Evolutionary conservation across 495 filamentous ascomycete species (phyloP).

Genomic region (Penicillium canariense): DNA sequence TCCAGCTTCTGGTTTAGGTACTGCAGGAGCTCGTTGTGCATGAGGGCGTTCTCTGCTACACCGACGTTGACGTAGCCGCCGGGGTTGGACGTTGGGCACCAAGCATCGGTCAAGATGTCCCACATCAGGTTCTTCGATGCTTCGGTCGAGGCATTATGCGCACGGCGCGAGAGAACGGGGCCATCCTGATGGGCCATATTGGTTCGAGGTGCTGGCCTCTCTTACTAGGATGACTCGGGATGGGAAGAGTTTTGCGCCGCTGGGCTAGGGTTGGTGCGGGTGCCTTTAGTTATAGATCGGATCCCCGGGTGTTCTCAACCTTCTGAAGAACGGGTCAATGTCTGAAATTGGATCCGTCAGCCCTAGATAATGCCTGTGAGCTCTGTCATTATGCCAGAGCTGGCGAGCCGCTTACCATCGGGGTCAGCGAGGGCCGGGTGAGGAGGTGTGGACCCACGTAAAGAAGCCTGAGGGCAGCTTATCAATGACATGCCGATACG

Average conservation of each 20-base stretch:
- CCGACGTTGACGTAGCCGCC: constrained; percentile 39
- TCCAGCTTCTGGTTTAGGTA: constrained; percentile 32
- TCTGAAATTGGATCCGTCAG: not conserved
- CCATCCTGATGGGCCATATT: constrained; percentile 5
- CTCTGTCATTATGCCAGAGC: not conserved
- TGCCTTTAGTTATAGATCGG: not conserved
- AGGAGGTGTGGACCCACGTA: not conserved
- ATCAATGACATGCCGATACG: not conserved
- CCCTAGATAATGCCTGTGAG: not conserved
- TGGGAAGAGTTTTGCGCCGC: not conserved
- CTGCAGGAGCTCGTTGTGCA: constrained; percentile 35
- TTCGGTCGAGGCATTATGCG: constrained; percentile 12
- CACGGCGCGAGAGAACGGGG: constrained; percentile 19
- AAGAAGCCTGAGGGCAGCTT: too few relatives aligned
- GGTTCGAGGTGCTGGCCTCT: not conserved
- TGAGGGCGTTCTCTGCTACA: constrained; percentile 40
- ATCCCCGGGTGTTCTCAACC: not conserved
- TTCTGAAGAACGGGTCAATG: not conserved
- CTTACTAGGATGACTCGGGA: not conserved
- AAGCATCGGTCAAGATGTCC: constrained; percentile 28
- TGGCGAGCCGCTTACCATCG: not conserved
- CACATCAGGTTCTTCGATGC: constrained; percentile 21
- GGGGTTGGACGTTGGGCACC: constrained; percentile 28
- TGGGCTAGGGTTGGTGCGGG: not conserved
- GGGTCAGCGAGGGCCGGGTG: not conserved